Evolutionary conservation across 1,139 yeast genomes (phyloP), one percentile per base, ranked within the genome.

Genomic region (Kodamaea alishanica): DNA sequence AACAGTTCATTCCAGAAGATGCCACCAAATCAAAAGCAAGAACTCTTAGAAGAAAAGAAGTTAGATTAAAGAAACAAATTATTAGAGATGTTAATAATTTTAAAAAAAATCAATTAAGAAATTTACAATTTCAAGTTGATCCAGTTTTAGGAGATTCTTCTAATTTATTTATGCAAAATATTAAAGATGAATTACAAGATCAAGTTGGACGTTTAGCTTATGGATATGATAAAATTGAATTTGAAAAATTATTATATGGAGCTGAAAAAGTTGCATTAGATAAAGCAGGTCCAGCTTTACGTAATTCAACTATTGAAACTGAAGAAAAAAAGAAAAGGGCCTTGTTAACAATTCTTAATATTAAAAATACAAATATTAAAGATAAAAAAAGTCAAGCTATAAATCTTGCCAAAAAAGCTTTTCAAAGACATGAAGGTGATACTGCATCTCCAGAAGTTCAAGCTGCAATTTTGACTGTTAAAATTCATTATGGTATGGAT

Each of bases 401-500:
- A 6, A 62, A 64, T 37, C 61, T 84, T 41, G 96, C 97, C 1
- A 74, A 79, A 39, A 66, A 75, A 49, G 97, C 89, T 63, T 89
- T 92, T 60, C 81, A 79, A 50, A 75, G 96, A 55, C 74, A 76
- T 47, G 88, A 82, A 36, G 96, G 96, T 37, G 97, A 92, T 58
- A 87, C 97, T 0, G 97, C 95, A 1, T 86, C 96, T 0, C 81
- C 96, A 36, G 97, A 90, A 64, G 97, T 89, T 24, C 97, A 90
- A 61, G 96, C 97, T 1, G 97, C 97, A 2, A 76, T 87, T 25
- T 67, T 83, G 65, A 88, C 97, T 1, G 82, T 87, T 40, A 79
- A 79, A 54, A 87, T 92, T 49, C 88, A 84, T 48, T 82, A 78
- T 50, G 71, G 87, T 42, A 87, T 86, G 70, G 75, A 77, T 33